phyloP scores from a whole-genome alignment of 768 basidiomycete species.

The Rhizopogon vulgaris region DNA sequence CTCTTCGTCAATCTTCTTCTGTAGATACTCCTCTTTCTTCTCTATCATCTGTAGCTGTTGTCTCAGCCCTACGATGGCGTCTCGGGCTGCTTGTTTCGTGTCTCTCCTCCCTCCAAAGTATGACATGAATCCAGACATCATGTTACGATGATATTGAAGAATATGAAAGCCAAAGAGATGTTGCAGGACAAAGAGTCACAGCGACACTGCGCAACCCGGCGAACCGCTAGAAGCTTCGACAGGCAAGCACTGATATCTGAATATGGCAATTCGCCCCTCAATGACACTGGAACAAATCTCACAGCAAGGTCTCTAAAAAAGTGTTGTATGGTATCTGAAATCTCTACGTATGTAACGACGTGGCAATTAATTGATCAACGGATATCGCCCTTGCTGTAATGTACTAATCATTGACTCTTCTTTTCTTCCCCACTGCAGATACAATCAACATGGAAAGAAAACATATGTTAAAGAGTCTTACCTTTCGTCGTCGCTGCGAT shows the following conservation, averaged over 20 bases:
- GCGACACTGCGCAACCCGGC: conserved; percentile 8
- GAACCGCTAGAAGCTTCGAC: background rate
- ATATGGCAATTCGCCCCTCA: conserved; percentile 21
- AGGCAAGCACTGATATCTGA: conserved; percentile 7
- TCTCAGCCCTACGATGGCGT: conserved; percentile 89
- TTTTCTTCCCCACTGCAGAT: conserved; percentile 10
- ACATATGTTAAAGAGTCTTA: conserved; percentile 22
- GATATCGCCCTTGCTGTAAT: conserved; percentile 11
- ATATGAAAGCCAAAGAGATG: background rate
- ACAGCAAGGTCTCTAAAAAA: background rate
- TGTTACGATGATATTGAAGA: conserved; percentile 19
- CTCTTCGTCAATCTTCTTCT: conserved; percentile 96
- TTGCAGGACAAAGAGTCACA: background rate
- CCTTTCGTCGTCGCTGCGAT: conserved; percentile 81
- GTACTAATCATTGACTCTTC: conserved; percentile 25
- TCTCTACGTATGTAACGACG: conserved; percentile 20
- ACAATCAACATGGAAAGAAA: background rate
- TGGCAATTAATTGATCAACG: conserved; percentile 18
- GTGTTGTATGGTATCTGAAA: conserved; percentile 23
- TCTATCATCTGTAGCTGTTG: conserved; percentile 95
- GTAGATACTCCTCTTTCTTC: conserved; percentile 97
- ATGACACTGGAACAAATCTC: too few species aligned
- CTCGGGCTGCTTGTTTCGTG: conserved; percentile 78
- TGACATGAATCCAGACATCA: conserved; percentile 79
- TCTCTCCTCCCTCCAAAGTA: conserved; percentile 85